These are phyloP conservation scores for Colletotrichum sp. DNA, from an alignment of 2,329 filamentous ascomycete species.

Conservation along the genomic window DNA sequence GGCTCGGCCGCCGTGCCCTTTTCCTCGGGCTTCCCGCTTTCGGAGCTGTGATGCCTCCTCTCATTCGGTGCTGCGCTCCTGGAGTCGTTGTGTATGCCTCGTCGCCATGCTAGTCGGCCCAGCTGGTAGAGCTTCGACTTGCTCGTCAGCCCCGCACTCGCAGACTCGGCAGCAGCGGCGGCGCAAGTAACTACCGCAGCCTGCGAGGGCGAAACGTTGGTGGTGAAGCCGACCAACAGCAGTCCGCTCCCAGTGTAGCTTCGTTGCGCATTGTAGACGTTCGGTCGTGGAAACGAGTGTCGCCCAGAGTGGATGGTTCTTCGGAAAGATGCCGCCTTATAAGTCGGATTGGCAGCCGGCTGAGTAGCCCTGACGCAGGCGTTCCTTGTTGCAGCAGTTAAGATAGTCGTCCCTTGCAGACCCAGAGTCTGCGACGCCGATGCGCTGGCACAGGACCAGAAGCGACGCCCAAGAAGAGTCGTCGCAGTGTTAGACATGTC, in stretches of 20 bases:
- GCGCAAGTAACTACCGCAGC: constrained; percentile 44
- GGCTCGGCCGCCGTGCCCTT: background rate
- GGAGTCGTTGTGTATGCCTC: constrained; percentile 32
- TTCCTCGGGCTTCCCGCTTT: constrained; percentile 24
- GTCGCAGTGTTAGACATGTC: constrained; percentile 43
- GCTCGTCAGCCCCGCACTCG: constrained; percentile 29
- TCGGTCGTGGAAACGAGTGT: constrained; percentile 11
- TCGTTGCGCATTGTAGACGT: constrained; percentile 44
- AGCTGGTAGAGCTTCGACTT: constrained; percentile 37
- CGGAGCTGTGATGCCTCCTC: constrained; percentile 36
- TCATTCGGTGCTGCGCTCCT: constrained; percentile 25
- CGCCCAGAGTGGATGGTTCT: constrained; percentile 5
- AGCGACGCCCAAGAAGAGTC: constrained; percentile 37
- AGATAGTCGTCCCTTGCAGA: constrained; percentile 10
- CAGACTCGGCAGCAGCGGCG: constrained; percentile 39
- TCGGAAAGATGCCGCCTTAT: background rate
- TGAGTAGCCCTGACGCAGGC: background rate
- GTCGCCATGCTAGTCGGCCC: constrained; percentile 41
- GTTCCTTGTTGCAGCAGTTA: background rate
- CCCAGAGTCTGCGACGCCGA: constrained; percentile 20
- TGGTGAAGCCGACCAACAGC: constrained; percentile 51
- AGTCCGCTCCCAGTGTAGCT: constrained; percentile 61
- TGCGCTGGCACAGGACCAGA: constrained; percentile 29
- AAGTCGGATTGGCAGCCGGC: background rate
- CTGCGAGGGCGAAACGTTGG: constrained; percentile 41